Percentiles rank a stretch among this genome's conserved stretches.
These are phyloP conservation scores for Geosmithia morbida DNA, from an alignment of 2,329 filamentous ascomycete genomes.

Conservation along the genomic window DNA sequence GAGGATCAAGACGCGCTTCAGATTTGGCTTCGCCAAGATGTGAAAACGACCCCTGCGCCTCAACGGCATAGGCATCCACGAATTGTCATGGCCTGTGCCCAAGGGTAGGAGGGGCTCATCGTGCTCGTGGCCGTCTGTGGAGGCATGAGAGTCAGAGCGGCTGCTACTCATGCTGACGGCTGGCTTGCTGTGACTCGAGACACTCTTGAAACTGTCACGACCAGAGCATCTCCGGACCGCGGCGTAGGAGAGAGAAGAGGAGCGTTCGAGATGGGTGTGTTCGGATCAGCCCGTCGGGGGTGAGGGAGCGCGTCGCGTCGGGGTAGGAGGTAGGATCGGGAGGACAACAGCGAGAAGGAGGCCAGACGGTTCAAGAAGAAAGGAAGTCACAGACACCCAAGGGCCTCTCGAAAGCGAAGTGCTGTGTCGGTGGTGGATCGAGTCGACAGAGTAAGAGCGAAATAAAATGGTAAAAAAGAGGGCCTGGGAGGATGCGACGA, in stretches of 20 bases:
- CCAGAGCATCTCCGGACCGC: background rate
- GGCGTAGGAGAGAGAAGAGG: background rate
- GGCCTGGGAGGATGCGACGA: background rate
- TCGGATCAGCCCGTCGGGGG: background rate
- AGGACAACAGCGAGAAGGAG: background rate
- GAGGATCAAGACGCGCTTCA: slow-evolving; percentile 38
- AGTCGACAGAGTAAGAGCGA: too few relatives aligned
- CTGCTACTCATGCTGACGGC: slow-evolving; percentile 9
- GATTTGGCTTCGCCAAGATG: slow-evolving; percentile 18
- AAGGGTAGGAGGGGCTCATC: slow-evolving; percentile 18
- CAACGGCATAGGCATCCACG: background rate
- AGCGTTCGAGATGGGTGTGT: background rate
- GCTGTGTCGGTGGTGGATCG: too few relatives aligned
- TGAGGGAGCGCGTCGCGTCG: background rate
- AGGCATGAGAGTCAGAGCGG: slow-evolving; percentile 16
- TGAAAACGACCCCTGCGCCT: slow-evolving; percentile 13
- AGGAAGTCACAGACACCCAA: too few relatives aligned
- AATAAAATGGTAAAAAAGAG: too few relatives aligned
- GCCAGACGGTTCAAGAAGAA: background rate
- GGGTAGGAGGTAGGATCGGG: background rate
- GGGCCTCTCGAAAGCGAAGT: too few relatives aligned
- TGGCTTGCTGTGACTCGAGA: background rate
- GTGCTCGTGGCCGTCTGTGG: slow-evolving; percentile 14
- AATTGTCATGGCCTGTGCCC: slow-evolving; percentile 15
- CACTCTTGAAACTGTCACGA: background rate